Evolutionary conservation across 768 basidiomycete genomes (phyloP).

Genomic region (Cystobasidium ongulense): DNA sequence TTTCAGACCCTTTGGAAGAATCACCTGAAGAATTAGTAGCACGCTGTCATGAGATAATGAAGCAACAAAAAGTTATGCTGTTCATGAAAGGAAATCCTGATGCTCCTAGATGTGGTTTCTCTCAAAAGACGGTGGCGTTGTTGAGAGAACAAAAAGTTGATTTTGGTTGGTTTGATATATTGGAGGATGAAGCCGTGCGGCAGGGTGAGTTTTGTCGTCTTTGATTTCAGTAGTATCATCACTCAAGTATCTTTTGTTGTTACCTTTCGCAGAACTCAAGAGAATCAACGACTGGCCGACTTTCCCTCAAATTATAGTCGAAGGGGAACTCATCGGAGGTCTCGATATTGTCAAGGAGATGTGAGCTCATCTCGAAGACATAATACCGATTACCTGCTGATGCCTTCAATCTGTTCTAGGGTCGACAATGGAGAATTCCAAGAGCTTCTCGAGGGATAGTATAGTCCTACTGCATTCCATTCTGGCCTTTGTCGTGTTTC

Average conservation of each 20-base stretch:
- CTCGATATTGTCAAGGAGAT: constrained; percentile 86
- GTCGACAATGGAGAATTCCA: constrained; percentile 31
- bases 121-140: constrained; percentile 62
- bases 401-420: constrained; percentile 1
- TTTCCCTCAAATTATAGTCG: constrained; percentile 73
- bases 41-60: constrained; percentile 66
- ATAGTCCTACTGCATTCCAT: too few species aligned
- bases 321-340: constrained; percentile 90
- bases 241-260: neutral
- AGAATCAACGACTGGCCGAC: constrained; percentile 83
- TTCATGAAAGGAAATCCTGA: constrained; percentile 87
- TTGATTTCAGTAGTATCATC: neutral
- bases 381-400: neutral
- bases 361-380: constrained; percentile 59
- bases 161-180: constrained; percentile 74
- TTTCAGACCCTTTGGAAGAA: constrained; percentile 44
- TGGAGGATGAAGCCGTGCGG: constrained; percentile 69
- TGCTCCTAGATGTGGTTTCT: constrained; percentile 75
- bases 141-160: constrained; percentile 58
- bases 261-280: constrained; percentile 49
- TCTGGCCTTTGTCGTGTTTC: too few species aligned
- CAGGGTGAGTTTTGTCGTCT: constrained; percentile 53
- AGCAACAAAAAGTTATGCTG: constrained; percentile 59
- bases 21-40: constrained; percentile 59
- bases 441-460: constrained; percentile 11